Conservation (phyloP, 257 asterid species). For the Anisodus acutangulus region DNA sequence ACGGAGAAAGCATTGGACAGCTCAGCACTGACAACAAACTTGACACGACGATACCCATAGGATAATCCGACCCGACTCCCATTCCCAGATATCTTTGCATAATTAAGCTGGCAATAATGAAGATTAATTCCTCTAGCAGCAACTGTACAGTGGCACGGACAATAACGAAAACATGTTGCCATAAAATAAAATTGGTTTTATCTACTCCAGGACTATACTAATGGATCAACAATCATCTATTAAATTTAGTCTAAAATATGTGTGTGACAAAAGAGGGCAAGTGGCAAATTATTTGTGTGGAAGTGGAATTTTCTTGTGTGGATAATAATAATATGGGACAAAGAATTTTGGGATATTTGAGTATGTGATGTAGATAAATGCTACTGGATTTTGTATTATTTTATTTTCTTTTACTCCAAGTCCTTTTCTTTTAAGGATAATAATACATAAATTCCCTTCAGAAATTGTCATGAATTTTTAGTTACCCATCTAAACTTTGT, state of each 20-base stretch:
- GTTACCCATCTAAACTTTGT: neutral
- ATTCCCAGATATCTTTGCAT: conserved; percentile 29
- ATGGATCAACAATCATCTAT: neutral
- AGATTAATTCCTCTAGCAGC: conserved; percentile 42
- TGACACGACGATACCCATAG: conserved; percentile 44
- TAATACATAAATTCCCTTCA: neutral
- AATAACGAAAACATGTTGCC: conserved; percentile 45
- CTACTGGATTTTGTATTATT: neutral
- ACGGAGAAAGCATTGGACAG: conserved; percentile 71
- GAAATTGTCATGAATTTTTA: neutral
- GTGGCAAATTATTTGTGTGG: neutral
- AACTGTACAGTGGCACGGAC: conserved; percentile 48
- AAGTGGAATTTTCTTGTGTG: neutral
- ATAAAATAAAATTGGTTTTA: conserved; percentile 28
- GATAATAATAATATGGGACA: conserved; percentile 9
- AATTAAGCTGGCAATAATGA: conserved; percentile 48
- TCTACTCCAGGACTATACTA: neutral
- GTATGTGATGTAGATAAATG: neutral
- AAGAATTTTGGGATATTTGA: neutral
- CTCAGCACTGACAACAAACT: conserved; percentile 60
- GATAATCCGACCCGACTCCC: conserved; percentile 37
- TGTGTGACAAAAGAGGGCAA: neutral
- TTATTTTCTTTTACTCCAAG: neutral
- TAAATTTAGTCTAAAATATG: neutral
- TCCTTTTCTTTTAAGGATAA: neutral